A percentile compares a stretch with the other conserved stretches of the same genome.
Conservation (phyloP, 768 basidiomycete genomes). For the Pholiota conissans region DNA sequence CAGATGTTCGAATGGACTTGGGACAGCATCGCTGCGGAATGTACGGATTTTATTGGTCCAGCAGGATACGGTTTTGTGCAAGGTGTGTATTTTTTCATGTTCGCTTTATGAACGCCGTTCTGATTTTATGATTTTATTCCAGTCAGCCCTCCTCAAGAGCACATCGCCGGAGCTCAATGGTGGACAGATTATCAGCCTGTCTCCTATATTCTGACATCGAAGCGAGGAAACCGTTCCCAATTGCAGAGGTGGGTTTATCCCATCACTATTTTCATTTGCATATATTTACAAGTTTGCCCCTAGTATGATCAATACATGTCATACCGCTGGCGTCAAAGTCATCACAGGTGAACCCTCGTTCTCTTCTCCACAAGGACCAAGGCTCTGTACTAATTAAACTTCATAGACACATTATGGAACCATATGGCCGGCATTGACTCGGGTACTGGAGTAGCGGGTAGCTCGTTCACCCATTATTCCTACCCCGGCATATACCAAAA, state of each 20-base stretch:
- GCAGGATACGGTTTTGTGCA: conserved; percentile 73
- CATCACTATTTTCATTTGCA: neutral
- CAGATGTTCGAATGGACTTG: conserved; percentile 75
- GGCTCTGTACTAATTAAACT: neutral
- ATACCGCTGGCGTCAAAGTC: conserved; percentile 55
- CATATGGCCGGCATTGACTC: conserved; percentile 59
- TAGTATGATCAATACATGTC: conserved; percentile 52
- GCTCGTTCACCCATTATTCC: conserved; percentile 51
- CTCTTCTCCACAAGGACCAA: too few species aligned
- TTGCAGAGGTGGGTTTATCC: conserved; percentile 34
- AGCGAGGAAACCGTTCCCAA: conserved; percentile 59
- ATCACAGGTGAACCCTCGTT: conserved; percentile 39
- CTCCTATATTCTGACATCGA: conserved; percentile 64
- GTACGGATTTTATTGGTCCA: conserved; percentile 64
- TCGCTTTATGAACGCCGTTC: neutral
- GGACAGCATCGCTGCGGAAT: conserved; percentile 62
- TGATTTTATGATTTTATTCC: neutral
- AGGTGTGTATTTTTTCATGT: conserved; percentile 35
- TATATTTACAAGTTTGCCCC: neutral
- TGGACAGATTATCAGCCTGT: conserved; percentile 78
- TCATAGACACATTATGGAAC: conserved; percentile 57
- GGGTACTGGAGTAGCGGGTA: conserved; percentile 51
- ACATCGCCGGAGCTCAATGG: conserved; percentile 60
- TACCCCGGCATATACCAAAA: conserved; percentile 50
- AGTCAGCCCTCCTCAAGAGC: conserved; percentile 59